Percentiles rank a stretch among this genome's conserved stretches.
Evolutionary conservation across 768 basidiomycete species (phyloP).

Genomic region (Cystofilobasidium macerans): DNA sequence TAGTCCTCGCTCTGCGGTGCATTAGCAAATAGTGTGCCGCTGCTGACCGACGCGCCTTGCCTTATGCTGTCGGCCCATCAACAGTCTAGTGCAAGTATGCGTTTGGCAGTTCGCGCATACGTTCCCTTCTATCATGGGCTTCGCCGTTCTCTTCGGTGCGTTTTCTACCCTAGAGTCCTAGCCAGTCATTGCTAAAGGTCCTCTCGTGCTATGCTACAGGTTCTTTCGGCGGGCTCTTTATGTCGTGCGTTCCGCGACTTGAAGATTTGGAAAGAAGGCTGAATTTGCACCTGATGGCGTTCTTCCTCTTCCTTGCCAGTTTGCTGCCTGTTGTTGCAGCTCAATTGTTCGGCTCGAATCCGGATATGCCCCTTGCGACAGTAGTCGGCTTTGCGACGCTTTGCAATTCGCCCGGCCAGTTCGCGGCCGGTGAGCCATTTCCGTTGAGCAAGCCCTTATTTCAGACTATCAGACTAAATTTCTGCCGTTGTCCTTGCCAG

Average conservation of each 20-base stretch:
- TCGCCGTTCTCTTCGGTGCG: conserved; percentile 5
- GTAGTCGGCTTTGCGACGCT: conserved; percentile 11
- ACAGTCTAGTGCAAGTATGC: conserved; percentile 10
- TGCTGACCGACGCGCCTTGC: not conserved
- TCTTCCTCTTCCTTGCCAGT: too few species aligned
- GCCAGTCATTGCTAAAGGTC: too few species aligned
- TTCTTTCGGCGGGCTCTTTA: not conserved
- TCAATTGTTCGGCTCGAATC: conserved; percentile 1
- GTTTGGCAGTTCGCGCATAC: conserved; percentile 19
- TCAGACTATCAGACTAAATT: not conserved
- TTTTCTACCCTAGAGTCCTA: too few species aligned
- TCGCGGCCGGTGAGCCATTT: not conserved
- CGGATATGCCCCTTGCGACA: conserved; percentile 8
- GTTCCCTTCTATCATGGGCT: conserved; percentile 6
- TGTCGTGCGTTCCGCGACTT: not conserved
- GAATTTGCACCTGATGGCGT: too few species aligned
- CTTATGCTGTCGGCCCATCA: not conserved
- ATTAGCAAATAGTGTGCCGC: too few species aligned
- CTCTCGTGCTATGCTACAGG: too few species aligned
- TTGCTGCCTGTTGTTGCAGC: conserved; percentile 17
- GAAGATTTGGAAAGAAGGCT: too few species aligned
- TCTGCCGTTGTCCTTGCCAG: not conserved
- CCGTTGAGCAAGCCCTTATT: not conserved
- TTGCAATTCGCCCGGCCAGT: conserved; percentile 5
- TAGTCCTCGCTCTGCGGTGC: not conserved